Evolutionary conservation across 202 grass and related monocot species (phyloP).

Genomic region (Digitaria exilis): DNA sequence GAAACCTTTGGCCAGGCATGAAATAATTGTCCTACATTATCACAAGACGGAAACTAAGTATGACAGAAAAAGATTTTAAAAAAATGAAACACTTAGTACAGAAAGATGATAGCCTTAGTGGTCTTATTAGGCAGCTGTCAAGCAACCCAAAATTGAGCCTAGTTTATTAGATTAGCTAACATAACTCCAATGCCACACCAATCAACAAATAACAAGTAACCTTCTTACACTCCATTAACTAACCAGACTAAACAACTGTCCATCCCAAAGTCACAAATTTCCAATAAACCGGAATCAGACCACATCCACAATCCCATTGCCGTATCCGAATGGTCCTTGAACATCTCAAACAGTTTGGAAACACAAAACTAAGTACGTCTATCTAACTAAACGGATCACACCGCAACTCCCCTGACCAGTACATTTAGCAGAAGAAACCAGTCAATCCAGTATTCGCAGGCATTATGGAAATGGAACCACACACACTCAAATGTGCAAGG

Average conservation of each 20-base stretch:
- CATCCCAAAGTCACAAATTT: neutral
- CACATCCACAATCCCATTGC: neutral
- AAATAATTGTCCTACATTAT: neutral
- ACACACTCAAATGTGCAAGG: neutral
- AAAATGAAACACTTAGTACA: neutral
- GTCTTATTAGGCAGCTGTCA: neutral
- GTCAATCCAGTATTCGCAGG: neutral
- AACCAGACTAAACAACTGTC: neutral
- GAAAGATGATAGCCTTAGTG: neutral
- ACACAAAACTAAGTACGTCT: neutral
- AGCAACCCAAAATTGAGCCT: neutral
- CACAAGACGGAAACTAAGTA: neutral
- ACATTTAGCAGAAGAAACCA: neutral
- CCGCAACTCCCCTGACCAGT: neutral
- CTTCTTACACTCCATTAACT: neutral
- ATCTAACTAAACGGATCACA: neutral
- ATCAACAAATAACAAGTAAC: neutral
- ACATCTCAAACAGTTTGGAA: neutral
- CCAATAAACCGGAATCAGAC: neutral
- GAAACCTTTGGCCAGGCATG: neutral
- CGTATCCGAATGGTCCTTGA: neutral
- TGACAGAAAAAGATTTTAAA: neutral
- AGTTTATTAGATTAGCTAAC: neutral
- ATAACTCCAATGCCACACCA: neutral
- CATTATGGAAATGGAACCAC: neutral